phyloP scores from a whole-genome alignment of 371 early-diverging fungal genomes.

The Rhizopus arrhizus region DNA sequence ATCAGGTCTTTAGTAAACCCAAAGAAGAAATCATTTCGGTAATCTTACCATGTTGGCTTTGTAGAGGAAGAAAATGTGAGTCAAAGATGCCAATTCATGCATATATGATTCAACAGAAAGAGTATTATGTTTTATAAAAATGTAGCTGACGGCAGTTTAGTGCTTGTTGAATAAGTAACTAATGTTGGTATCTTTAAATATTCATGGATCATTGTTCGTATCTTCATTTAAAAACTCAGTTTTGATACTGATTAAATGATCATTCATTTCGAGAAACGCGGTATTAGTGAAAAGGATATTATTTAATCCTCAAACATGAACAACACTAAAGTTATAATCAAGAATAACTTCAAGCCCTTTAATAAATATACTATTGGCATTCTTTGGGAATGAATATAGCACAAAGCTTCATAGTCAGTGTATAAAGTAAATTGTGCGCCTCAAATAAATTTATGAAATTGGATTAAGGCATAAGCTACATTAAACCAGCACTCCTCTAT shows the following conservation, averaged over 20 bases:
- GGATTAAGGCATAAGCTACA: constrained; percentile 14
- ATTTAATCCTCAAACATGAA: constrained; percentile 6
- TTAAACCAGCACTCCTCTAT: no score
- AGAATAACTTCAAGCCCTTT: constrained; percentile 31
- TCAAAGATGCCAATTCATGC: constrained; percentile 20
- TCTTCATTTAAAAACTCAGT: constrained; percentile 22
- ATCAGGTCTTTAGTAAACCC: constrained; percentile 23
- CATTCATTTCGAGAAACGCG: constrained; percentile 19
- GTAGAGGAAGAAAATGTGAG: constrained; percentile 17
- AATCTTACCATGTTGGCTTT: constrained; percentile 26
- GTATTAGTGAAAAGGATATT: constrained; percentile 10
- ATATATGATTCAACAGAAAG: constrained; percentile 16
- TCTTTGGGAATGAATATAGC: constrained; percentile 26
- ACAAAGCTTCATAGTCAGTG: constrained; percentile 28
- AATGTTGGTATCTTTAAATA: constrained; percentile 17
- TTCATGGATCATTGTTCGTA: constrained; percentile 22
- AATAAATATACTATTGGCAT: constrained; percentile 22
- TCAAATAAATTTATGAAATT: constrained; percentile 40
- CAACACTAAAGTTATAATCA: constrained; percentile 25
- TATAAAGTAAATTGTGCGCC: constrained; percentile 22
- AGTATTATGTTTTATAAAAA: constrained; percentile 9
- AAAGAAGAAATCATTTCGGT: constrained; percentile 22
- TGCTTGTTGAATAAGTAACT: constrained; percentile 10
- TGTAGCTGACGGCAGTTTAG: constrained; percentile 1
- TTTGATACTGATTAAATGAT: constrained; percentile 24